phyloP scores from a whole-genome alignment of 768 basidiomycete genomes.

The Pleurotus cornucopiae region DNA sequence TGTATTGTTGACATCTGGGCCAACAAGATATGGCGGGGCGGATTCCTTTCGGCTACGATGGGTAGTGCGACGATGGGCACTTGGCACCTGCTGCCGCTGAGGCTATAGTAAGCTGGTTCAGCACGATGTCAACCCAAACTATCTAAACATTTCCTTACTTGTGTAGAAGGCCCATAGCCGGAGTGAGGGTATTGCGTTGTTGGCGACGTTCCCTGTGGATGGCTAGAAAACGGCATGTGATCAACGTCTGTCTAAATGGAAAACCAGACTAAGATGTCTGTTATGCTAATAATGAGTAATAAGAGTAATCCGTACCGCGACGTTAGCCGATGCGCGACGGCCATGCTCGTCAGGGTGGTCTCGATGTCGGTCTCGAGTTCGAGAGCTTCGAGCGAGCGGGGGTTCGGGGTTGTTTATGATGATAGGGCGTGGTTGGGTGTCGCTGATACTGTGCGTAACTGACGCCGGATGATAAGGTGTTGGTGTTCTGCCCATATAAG shows the following conservation, averaged over 20 bases:
- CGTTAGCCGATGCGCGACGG: not conserved
- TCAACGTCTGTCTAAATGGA: not conserved
- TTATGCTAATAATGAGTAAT: not conserved
- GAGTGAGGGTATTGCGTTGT: not conserved
- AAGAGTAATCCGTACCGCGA: not conserved
- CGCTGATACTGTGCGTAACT: not conserved
- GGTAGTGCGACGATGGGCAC: not conserved
- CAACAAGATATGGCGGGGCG: not conserved
- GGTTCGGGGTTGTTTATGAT: too few relatives aligned
- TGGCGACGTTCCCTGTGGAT: not conserved
- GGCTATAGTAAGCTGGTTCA: too few relatives aligned
- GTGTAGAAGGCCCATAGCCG: not conserved
- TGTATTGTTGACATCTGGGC: conserved; percentile 10
- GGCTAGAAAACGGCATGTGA: conserved; percentile 1
- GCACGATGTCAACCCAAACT: too few relatives aligned
- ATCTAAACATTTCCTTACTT: not conserved
- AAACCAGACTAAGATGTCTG: not conserved
- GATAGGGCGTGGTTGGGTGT: too few relatives aligned
- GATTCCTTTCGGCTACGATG: not conserved
- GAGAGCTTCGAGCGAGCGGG: too few relatives aligned
- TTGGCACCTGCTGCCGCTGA: not conserved
- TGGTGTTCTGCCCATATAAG: conserved; percentile 3
- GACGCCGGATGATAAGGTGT: conserved; percentile 1
- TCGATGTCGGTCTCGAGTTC: too few relatives aligned
- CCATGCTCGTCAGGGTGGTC: not conserved